Percentiles rank a stretch among this genome's conserved stretches.
phyloP scores from a whole-genome alignment of 2,329 filamentous ascomycete species.

The Diaporthe velutina region DNA sequence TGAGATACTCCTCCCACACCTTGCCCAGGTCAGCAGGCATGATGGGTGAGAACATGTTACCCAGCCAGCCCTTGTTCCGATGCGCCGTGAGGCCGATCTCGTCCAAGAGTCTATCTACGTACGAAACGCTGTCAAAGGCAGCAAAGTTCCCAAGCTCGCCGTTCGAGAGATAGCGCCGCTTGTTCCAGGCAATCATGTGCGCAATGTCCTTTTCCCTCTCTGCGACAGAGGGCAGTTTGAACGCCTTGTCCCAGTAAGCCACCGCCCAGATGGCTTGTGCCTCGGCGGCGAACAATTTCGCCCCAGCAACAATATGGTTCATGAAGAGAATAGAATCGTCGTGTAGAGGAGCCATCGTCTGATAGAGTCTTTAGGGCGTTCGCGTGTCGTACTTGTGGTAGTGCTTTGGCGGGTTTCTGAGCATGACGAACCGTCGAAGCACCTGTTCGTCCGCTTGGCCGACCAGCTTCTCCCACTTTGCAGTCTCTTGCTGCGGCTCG shows the following conservation, averaged over 20 bases:
- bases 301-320: not conserved
- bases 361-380: not conserved
- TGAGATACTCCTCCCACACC: slow-evolving; percentile 6
- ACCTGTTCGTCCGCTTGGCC: not conserved
- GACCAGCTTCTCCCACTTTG: not conserved
- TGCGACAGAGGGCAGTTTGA: not conserved
- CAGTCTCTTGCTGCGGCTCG: not conserved
- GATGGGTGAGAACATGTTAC: slow-evolving; percentile 15
- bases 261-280: slow-evolving; percentile 11
- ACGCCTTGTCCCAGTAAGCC: not conserved
- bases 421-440: not conserved
- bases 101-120: not conserved
- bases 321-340: slow-evolving; percentile 2
- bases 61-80: slow-evolving; percentile 16
- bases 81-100: slow-evolving; percentile 7
- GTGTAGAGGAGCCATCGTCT: not conserved
- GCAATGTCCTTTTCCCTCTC: not conserved
- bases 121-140: slow-evolving; percentile 5
- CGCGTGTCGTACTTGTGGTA: not conserved
- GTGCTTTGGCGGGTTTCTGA: not conserved
- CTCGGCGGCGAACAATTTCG: not conserved
- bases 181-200: slow-evolving; percentile 18
- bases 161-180: slow-evolving; percentile 5
- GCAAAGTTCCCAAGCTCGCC: not conserved
- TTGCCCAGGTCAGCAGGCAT: not conserved